phyloP scores from a whole-genome alignment of 140 eudicot genomes.

The Flaveria floridana region DNA sequence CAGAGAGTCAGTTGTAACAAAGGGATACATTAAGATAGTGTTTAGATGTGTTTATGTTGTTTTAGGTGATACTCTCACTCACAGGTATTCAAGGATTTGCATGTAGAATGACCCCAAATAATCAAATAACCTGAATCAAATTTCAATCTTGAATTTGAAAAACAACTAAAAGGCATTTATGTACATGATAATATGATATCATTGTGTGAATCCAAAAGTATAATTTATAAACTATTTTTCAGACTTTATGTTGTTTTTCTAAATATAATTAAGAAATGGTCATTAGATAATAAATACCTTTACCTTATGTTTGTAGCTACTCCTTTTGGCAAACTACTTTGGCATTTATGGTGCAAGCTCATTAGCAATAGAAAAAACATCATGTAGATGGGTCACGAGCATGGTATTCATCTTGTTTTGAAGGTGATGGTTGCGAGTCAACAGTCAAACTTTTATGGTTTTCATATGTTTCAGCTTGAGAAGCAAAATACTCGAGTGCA shows the following conservation, averaged over 20 bases:
- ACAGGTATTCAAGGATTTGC: background rate
- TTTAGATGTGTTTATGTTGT: background rate
- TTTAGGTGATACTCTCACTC: background rate
- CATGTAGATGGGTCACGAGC: slow-evolving; percentile 13
- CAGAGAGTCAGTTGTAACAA: background rate
- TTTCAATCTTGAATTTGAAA: background rate
- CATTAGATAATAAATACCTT: background rate
- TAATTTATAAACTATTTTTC: background rate
- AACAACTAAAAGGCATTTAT: background rate
- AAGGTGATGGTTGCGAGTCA: slow-evolving; percentile 15
- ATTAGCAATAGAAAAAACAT: slow-evolving; percentile 12
- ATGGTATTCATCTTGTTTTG: background rate
- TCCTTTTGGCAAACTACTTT: background rate
- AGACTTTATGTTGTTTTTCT: slow-evolving; percentile 1
- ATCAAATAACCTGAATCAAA: background rate
- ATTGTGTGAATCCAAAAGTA: background rate
- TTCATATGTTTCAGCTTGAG: slow-evolving; percentile 44
- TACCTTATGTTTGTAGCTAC: slow-evolving; percentile 18
- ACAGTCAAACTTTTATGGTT: background rate
- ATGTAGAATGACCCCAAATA: background rate
- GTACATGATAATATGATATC: background rate
- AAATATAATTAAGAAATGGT: background rate
- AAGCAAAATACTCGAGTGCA: slow-evolving; percentile 68
- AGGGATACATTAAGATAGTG: background rate
- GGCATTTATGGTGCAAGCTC: background rate